Base-by-base conservation (phyloP, 2,329 filamentous ascomycete species). In the Colletotrichum incanum region DNA sequence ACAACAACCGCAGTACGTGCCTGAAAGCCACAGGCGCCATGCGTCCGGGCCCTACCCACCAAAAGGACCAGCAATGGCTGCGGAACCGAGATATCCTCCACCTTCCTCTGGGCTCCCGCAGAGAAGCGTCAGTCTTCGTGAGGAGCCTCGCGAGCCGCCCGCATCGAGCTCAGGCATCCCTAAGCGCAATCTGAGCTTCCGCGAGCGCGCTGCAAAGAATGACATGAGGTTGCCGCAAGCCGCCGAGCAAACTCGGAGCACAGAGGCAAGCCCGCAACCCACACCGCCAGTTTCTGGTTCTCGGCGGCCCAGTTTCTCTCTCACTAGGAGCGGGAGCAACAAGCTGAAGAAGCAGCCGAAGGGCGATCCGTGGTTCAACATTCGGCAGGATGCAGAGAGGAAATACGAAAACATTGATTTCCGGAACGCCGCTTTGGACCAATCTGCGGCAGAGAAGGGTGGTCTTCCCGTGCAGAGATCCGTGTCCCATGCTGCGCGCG, bases 341-440 rank as follows among this genome's bases (percentile, higher is more conserved):
- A 91, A 89, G 76, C 80, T 90, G 45, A 86, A 83, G 76, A 91
- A 91, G 73, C 85, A 89, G 2, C 89, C 87, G 0, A 88, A 89
- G 1, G 82, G 80, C n/a, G 88, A 90, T 60, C 80, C 83, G 1
- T 86, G 84, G 83, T 83, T 84, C 74, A 80, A 79, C 61, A 78
- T 79, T 31, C 82, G 85, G 45, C 78, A 77, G n/a, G 85, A 86
- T 39, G 82, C 83, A 3, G 86, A 87, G 65, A 82, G 81, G 41
- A 81, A 76, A 69, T 79, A 79, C 65, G 76, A 78, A 7, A 73
- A 79, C n/a, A 76, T 78, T 39, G 70, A 77, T 23, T 75, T 75
- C 43, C 75, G 76, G 45, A 77, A 75, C 59, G 73, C 73, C 18
- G 74, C 76, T 37, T 65, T 76, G 47, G 70, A 77, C 50, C 50